Evolutionary conservation across 2,329 filamentous ascomycete species (phyloP).

Genomic region (Grosmannia huntii): DNA sequence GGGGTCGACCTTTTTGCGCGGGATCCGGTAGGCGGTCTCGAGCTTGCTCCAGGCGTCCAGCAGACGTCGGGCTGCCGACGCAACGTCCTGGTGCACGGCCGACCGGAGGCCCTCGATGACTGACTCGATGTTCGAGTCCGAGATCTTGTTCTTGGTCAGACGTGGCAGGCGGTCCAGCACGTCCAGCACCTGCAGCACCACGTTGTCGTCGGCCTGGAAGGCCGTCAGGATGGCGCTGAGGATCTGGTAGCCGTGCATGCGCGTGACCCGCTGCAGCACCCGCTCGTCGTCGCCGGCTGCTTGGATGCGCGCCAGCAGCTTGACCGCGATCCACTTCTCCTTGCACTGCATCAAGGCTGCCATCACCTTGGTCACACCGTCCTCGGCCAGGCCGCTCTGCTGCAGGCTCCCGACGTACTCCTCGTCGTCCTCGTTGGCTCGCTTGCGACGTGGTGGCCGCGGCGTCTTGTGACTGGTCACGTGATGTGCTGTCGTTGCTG

Average conservation of each 20-base stretch:
- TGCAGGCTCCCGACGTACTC: conserved; percentile 89
- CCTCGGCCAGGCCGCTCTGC: conserved; percentile 65
- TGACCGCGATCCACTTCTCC: conserved; percentile 98
- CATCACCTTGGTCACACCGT: conserved; percentile 88
- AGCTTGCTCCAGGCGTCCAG: conserved; percentile 80
- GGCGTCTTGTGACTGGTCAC: conserved; percentile 61
- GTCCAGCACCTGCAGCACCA: conserved; percentile 78
- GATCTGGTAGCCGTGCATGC: conserved; percentile 95
- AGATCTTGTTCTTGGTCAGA: conserved; percentile 91
- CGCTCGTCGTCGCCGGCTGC: conserved; percentile 65
- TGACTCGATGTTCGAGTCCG: conserved; percentile 86
- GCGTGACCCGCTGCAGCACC: conserved; percentile 77
- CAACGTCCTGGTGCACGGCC: conserved; percentile 63
- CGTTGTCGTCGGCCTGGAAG: conserved; percentile 81
- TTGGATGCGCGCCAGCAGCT: conserved; percentile 81
- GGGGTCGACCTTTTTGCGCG: conserved; percentile 72
- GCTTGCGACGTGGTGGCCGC: conserved; percentile 58
- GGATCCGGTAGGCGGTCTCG: conserved; percentile 84
- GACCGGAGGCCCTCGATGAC: conserved; percentile 56
- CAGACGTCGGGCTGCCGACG: conserved; percentile 55
- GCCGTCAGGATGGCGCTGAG: conserved; percentile 74
- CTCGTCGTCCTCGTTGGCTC: conserved; percentile 79
- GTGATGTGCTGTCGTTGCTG: no score
- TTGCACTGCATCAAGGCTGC: conserved; percentile 94
- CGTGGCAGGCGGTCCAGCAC: conserved; percentile 83